A percentile compares a stretch with the other conserved stretches of the same genome.
Conservation (phyloP, 1,284 basidiomycete species). For the Phaffia rhodozyma region DNA sequence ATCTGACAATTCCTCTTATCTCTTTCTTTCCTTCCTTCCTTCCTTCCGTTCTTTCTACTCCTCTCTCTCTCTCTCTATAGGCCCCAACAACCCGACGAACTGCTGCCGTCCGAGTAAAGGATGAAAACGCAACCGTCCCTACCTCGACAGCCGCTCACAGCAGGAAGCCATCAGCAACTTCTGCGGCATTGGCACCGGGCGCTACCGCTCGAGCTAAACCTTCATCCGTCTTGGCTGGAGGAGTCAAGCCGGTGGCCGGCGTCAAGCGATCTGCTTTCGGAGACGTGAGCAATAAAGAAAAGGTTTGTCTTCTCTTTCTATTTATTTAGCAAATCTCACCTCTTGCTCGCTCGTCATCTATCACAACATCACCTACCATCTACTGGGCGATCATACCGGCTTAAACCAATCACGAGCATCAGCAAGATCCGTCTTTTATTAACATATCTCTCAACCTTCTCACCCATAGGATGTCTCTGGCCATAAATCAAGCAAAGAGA, state of each 20-base stretch:
- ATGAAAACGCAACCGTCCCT: constrained; percentile 11
- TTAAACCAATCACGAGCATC: not conserved
- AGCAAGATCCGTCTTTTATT: not conserved
- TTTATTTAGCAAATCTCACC: too few species aligned
- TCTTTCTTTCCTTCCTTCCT: not conserved
- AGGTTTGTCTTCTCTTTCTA: constrained; percentile 1
- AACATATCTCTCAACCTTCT: not conserved
- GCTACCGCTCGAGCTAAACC: not conserved
- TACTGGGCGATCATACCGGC: not conserved
- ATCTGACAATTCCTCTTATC: not conserved
- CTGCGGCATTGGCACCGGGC: not conserved
- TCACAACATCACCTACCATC: too few species aligned
- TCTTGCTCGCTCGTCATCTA: not conserved
- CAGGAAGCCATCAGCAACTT: constrained; percentile 10
- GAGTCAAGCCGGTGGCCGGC: constrained; percentile 12
- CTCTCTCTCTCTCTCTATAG: not conserved
- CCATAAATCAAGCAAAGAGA: not conserved
- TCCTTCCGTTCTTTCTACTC: not conserved
- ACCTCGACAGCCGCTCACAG: not conserved
- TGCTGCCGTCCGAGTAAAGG: not conserved
- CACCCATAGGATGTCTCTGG: not conserved
- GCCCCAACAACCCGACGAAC: constrained; percentile 5
- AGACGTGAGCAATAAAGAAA: constrained; percentile 16
- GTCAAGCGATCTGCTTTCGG: constrained; percentile 14
- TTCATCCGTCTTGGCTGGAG: constrained; percentile 1